phyloP scores from a whole-genome alignment of 2,329 filamentous ascomycete genomes.

The Dactylonectria estremocensis region DNA sequence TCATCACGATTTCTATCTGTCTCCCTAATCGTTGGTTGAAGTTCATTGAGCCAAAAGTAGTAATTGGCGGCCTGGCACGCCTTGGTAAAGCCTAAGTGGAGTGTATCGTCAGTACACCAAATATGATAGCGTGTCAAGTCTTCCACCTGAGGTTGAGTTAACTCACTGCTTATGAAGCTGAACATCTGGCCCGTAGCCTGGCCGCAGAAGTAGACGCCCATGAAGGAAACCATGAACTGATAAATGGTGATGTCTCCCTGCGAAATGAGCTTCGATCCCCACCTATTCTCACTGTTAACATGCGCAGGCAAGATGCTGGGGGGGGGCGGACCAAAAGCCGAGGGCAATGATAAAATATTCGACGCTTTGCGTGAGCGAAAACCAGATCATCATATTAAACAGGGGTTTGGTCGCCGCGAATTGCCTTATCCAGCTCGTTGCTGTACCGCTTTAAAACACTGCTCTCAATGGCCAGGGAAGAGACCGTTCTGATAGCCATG shows the following conservation, averaged over 20 bases:
- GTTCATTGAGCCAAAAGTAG: slow-evolving; percentile 58
- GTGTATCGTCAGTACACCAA: neutral
- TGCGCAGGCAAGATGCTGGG: neutral
- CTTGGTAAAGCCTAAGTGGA: slow-evolving; percentile 61
- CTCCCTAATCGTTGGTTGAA: slow-evolving; percentile 23
- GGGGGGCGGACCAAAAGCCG: slow-evolving; percentile 53
- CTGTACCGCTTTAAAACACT: slow-evolving; percentile 47
- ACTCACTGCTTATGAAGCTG: slow-evolving; percentile 60
- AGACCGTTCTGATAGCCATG: slow-evolving; percentile 56
- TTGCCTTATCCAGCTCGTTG: slow-evolving; percentile 46
- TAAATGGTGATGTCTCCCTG: slow-evolving; percentile 66
- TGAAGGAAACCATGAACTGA: slow-evolving; percentile 63
- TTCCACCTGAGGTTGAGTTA: neutral
- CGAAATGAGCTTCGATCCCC: slow-evolving; percentile 54
- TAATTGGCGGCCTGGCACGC: slow-evolving; percentile 64
- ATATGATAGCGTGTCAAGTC: neutral
- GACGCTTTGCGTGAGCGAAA: slow-evolving; percentile 53
- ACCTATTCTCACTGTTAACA: slow-evolving; percentile 33
- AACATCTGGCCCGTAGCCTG: slow-evolving; percentile 57
- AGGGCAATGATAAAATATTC: slow-evolving; percentile 55
- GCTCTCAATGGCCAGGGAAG: slow-evolving; percentile 58
- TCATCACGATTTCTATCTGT: slow-evolving; percentile 21
- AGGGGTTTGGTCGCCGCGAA: slow-evolving; percentile 44
- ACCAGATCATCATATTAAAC: slow-evolving; percentile 51
- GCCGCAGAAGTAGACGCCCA: slow-evolving; percentile 62